These are phyloP conservation scores for Aureobasidium mangrovei DNA, from an alignment of 2,329 filamentous ascomycete species.

Conservation along the genomic window DNA sequence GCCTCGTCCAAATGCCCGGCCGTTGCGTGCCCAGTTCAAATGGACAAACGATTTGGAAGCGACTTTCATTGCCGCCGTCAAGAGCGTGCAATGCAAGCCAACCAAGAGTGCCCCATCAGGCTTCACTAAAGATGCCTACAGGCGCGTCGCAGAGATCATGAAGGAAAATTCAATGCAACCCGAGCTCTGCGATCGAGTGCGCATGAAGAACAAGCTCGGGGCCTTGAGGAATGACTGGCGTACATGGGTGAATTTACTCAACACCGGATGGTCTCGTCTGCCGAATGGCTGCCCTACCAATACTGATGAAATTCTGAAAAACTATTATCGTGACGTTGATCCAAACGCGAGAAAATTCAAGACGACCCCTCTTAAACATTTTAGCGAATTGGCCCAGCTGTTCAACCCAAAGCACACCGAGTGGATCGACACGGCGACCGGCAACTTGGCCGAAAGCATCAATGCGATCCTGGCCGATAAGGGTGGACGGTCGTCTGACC, in stretches of 20 bases:
- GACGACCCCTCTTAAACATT: background rate
- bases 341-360: constrained; percentile 1
- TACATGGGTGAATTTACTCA: background rate
- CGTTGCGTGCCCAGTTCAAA: constrained; percentile 1
- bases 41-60: constrained; percentile 7
- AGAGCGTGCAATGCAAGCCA: background rate
- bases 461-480: no score
- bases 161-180: background rate
- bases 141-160: constrained; percentile 6
- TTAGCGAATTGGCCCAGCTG: background rate
- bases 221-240: constrained; percentile 3
- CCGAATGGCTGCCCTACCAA: background rate
- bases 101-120: constrained; percentile 1
- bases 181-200: background rate
- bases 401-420: background rate
- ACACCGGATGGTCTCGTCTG: background rate
- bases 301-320: background rate
- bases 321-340: background rate
- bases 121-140: constrained; percentile 5
- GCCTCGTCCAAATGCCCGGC: background rate
- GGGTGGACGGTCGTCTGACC: no score
- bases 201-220: constrained; percentile 8
- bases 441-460: no score
- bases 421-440: no score
- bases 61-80: background rate